Base-by-base conservation (phyloP, 768 basidiomycete species). In the Trametes sanguinea region DNA sequence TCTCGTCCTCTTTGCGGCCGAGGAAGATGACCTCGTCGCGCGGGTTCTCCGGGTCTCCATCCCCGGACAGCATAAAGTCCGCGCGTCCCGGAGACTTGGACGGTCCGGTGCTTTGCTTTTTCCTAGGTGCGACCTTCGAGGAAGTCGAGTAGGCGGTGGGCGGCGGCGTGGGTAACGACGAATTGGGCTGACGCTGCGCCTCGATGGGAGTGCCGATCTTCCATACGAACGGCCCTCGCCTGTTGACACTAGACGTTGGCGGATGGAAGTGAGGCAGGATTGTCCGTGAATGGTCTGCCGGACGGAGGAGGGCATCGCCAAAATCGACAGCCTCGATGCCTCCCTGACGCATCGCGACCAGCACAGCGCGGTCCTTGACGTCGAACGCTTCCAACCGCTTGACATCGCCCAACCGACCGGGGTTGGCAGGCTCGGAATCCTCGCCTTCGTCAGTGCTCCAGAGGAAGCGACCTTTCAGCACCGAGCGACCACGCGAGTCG, bases 291-390 rank as follows among this genome's bases (percentile, higher is more conserved):
- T 87, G 84, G 68, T 94, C 92, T 0, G 86, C 92, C 29, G 92
- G 92, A 57, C 81, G 84, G 56, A 94, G 77, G 44, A 94, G 74
- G 4, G 91, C 92, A 70, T 94, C 92, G 30, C 85, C 80, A 37
- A 94, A 78, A 67, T 93, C 89, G 33, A 92, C 86, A 0, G 83
- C 92, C 68, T 94, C 92, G 40, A 94, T 73, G 2, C 93, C 92
- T 35, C 92, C 91, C 72, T 91, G 91, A 22, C 92, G 86, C 85
- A 94, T 84, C 14, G 92, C 92, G 37, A 94, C 87, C 4, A 94
- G 79, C 9, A 94, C 84, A 5, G 92, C 85, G 17, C 89, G 83
- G 64, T 89, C 84, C 50, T 83, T 77, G 43, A 91, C 80, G 69
- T 94, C 91, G 60, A 94, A 89, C 2, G 92, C 88, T 73, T 94